Evolutionary conservation across 106 monocot genomes (phyloP).

Genomic region (Dendrobium chrysotoxum): DNA sequence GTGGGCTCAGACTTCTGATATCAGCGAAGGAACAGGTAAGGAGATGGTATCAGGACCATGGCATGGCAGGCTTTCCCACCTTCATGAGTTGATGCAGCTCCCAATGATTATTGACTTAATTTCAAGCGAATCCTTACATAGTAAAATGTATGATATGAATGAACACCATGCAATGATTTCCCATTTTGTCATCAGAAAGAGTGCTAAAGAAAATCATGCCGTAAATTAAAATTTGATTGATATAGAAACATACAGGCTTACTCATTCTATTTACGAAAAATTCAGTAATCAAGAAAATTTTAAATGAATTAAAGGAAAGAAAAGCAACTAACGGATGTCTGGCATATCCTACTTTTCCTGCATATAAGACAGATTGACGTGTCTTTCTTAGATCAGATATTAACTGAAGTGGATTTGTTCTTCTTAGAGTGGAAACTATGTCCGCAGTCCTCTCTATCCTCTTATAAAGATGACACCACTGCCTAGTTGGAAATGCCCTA

Average conservation of each 20-base stretch:
- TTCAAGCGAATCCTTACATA: neutral
- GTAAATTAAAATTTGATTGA: neutral
- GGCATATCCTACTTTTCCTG: slow-evolving; percentile 91
- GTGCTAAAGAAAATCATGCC: neutral
- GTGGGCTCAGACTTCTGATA: neutral
- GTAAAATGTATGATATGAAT: neutral
- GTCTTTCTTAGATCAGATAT: slow-evolving; percentile 84
- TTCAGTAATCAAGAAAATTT: neutral
- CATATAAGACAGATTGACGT: slow-evolving; percentile 76
- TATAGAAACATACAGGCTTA: neutral
- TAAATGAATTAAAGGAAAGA: neutral
- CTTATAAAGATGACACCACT: slow-evolving; percentile 83
- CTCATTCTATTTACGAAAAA: neutral
- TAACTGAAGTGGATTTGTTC: slow-evolving; percentile 83
- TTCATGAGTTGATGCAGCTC: neutral
- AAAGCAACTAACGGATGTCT: slow-evolving; percentile 85
- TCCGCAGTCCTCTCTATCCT: slow-evolving; percentile 59
- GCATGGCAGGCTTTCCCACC: neutral
- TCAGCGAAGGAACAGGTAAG: neutral
- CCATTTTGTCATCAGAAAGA: neutral
- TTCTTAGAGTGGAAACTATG: slow-evolving; percentile 74
- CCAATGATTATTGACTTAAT: neutral
- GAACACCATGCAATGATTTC: neutral
- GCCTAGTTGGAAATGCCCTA: slow-evolving; percentile 79
- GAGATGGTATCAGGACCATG: neutral